These are phyloP conservation scores for Colletotrichum plurivorum DNA, from an alignment of 2,329 filamentous ascomycete genomes.

Conservation along the genomic window DNA sequence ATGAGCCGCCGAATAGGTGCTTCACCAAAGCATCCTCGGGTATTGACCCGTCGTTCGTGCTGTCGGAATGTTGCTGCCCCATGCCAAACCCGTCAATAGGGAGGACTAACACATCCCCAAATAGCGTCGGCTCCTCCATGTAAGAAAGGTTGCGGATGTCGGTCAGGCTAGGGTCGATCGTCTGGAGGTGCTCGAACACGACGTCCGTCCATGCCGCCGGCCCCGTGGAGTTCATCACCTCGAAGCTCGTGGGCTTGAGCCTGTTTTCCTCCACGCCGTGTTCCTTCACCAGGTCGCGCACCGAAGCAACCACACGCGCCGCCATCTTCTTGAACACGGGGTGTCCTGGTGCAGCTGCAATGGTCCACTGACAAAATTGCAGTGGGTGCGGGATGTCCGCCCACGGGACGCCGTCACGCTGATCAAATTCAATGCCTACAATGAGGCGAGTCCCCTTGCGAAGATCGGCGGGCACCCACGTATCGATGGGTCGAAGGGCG, in stretches of 20 bases:
- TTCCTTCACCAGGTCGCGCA: slow-evolving; percentile 40
- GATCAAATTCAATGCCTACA: slow-evolving; percentile 49
- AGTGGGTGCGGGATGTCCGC: slow-evolving; percentile 42
- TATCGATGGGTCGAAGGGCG: slow-evolving; percentile 51
- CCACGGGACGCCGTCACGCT: slow-evolving; percentile 44
- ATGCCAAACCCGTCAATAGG: slow-evolving; percentile 48
- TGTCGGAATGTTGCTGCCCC: slow-evolving; percentile 46
- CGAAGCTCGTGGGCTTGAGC: slow-evolving; percentile 44
- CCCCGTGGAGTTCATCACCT: slow-evolving; percentile 51
- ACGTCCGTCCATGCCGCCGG: slow-evolving; percentile 51
- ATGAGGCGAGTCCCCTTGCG: slow-evolving; percentile 39
- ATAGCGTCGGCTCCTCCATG: slow-evolving; percentile 38
- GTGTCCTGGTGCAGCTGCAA: slow-evolving; percentile 45
- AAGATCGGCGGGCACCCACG: slow-evolving; percentile 50
- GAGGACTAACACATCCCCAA: slow-evolving; percentile 44
- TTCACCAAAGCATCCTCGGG: slow-evolving; percentile 46
- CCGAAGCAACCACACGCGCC: slow-evolving; percentile 42
- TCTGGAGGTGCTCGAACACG: slow-evolving; percentile 47
- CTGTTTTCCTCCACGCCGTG: slow-evolving; percentile 3
- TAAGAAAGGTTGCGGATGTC: slow-evolving; percentile 25
- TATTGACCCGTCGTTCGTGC: slow-evolving; percentile 46
- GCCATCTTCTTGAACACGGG: slow-evolving; percentile 48
- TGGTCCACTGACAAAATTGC: slow-evolving; percentile 44
- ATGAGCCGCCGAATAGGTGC: slow-evolving; percentile 43
- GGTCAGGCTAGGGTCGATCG: slow-evolving; percentile 41